Conservation (phyloP, 208 protist species). For the Crithidia fasciculata region DNA sequence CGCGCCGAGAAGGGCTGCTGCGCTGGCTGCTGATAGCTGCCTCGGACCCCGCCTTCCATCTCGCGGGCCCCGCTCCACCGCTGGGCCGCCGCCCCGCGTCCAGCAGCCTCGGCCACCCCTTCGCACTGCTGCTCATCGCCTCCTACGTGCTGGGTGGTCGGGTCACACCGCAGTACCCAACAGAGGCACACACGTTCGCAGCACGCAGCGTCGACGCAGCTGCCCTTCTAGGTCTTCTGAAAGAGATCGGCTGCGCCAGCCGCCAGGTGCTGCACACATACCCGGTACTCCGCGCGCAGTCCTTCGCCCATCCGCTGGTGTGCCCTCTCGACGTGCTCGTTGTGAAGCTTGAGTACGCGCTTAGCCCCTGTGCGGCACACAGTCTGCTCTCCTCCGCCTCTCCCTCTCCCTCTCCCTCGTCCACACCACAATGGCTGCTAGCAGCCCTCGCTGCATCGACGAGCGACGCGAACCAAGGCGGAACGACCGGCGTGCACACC, state of each 20-base stretch:
- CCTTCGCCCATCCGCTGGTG: not conserved
- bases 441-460: too few species aligned
- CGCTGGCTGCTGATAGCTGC: constrained; percentile 25
- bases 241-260: constrained; percentile 13
- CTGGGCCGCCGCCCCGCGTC: too few species aligned
- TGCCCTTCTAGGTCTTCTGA: constrained; percentile 3
- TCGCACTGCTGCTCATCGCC: constrained; percentile 27
- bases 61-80: too few species aligned
- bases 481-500: too few species aligned
- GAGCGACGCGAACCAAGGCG: too few species aligned
- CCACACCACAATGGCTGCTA: not conserved
- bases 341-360: constrained; percentile 21
- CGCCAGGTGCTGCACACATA: constrained; percentile 32
- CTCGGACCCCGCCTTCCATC: not conserved
- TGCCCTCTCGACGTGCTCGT: constrained; percentile 27
- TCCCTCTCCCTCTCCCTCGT: not conserved
- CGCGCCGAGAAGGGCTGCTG: constrained; percentile 29
- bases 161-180: constrained; percentile 18
- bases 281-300: constrained; percentile 20
- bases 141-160: constrained; percentile 19
- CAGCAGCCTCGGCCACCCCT: constrained; percentile 10
- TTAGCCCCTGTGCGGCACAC: constrained; percentile 24
- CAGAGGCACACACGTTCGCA: not conserved
- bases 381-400: constrained; percentile 5
- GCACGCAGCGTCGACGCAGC: too few species aligned